Base-by-base conservation (phyloP, 2,329 filamentous ascomycete species). In the Aspergillus uvarum region DNA sequence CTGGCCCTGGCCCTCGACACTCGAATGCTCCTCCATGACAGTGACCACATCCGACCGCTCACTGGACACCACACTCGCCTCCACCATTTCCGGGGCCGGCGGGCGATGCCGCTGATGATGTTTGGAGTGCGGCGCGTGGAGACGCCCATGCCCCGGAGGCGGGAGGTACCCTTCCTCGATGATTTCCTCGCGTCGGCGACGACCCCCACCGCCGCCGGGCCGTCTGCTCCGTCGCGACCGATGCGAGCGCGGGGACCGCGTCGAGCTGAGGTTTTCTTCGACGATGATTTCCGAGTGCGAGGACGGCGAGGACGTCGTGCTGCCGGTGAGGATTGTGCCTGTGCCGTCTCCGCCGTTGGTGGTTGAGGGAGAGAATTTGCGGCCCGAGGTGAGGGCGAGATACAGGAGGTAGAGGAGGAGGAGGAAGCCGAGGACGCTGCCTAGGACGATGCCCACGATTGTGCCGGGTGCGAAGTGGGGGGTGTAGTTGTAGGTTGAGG, bases 401-500 rank as follows among this genome's bases (percentile, higher is more conserved):
- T 83, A 84, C 59, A 85, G 64, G 12, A 85, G 67, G 71, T 81
- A 81, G 31, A 86, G 72, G 12, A 85, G 62, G 35, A 87, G 74
- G 32, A 86, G 70, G 70, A 86, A 83, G 55, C 79, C 84, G 29
- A 74, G 77, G 51, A 83, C 74, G 60, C 69, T 67, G 72, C 80
- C 65, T 68, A 83, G 71, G 63, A 77, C 82, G 59, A 88, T 87
- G 57, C 86, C 87, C 10, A 81, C 85, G 1, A 89, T 81, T 44
- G 81, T 81, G 56, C 84, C 86, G 0, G 86, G 81, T 0, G 79
- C 51, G 0, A 85, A 85, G 5, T 84, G 81, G 26, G 75, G 68
- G 69, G 83, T 74, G 35, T 85, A 76, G 55, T 81, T 79, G 74
- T 89, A 89, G 65, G 85, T 85, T 26, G 84, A 81, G 1, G 87